Base-by-base conservation (phyloP, 1,284 basidiomycete species). In the Marasmius tenuissimus region DNA sequence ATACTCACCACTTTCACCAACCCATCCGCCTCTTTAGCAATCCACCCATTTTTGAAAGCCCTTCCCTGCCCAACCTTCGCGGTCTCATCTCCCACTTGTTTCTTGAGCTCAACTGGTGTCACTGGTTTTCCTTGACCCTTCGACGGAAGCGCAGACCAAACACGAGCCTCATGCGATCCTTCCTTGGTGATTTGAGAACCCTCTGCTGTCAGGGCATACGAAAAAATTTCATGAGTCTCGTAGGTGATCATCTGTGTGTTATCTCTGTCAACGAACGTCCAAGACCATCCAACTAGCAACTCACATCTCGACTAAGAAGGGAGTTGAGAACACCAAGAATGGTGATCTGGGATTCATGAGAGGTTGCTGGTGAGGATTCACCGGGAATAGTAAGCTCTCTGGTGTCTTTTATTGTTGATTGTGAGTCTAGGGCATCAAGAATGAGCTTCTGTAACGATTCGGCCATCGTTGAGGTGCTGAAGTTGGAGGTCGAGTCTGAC, bases 41-140 rank as follows among this genome's bases (percentile, higher is more conserved):
- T 95, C 96, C 97, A 99, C 67, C 93, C 94, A 72, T 93, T 97
- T 80, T 96, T 97, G 85, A 99, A 98, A 22, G 97, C 97, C 66
- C 93, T 87, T 34, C 91, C 91, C 76, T 99, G 97, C 2, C 97
- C 97, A 64, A 92, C 85, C 79, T 96, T 97, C 18, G 92, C 88
- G 5, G 86, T 84, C 68, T 96, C 94, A 61, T 91, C 88, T 10
- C 95, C 95, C 10, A 97, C 84, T 60, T 78, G 75, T 67, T 84
- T 83, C 77, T 92, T 91, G 12, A 97, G 78, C 59, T 92, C 84
- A 52, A 81, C 84, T 0, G 85, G 81, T 10, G 85, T 82, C 27
- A 96, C 65, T 4, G 93, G 88, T 35, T 77, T 69, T 1, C 89
- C 90, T 61, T 86, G 78, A 1, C 91, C 93, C 66, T 88, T 89